Percentiles rank a stretch among this genome's conserved stretches.
Evolutionary conservation across 2,329 filamentous ascomycete genomes (phyloP).

Genomic region (Ophiocordyceps camponoti-rufipedis): DNA sequence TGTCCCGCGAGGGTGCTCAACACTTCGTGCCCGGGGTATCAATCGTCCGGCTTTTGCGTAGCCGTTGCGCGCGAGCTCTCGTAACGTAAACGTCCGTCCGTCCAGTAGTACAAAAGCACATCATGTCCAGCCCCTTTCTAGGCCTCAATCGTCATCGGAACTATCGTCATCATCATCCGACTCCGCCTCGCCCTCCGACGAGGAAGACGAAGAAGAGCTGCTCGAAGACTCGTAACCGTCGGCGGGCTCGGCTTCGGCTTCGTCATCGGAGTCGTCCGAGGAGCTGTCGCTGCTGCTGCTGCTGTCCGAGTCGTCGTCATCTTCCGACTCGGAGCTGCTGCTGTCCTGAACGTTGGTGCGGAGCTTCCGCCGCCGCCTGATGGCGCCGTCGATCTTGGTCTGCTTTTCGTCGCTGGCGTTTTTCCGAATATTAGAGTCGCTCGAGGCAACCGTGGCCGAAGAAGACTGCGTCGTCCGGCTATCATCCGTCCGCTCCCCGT

Average conservation of each 20-base stretch:
- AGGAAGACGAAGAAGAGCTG: slow-evolving; percentile 23
- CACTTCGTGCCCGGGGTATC: slow-evolving; percentile 2
- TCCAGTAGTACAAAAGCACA: neutral
- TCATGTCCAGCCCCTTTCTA: neutral
- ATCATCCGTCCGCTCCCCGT: slow-evolving; percentile 22
- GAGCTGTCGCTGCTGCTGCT: slow-evolving; percentile 15
- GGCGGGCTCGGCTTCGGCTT: slow-evolving; percentile 4
- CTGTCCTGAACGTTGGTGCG: slow-evolving; percentile 26
- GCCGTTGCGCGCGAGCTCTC: neutral
- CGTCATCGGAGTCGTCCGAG: slow-evolving; percentile 18
- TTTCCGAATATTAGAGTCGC: slow-evolving; percentile 9
- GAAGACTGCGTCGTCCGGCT: slow-evolving; percentile 13
- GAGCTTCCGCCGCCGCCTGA: slow-evolving; percentile 33
- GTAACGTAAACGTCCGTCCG: slow-evolving; percentile 1
- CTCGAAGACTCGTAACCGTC: slow-evolving; percentile 17
- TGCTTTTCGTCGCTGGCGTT: slow-evolving; percentile 17
- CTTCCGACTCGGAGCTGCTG: slow-evolving; percentile 15
- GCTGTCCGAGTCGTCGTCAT: slow-evolving; percentile 9
- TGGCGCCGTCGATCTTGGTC: slow-evolving; percentile 25
- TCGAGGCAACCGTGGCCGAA: slow-evolving; percentile 11
- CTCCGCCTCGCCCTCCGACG: slow-evolving; percentile 16
- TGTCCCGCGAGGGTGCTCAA: slow-evolving; percentile 2
- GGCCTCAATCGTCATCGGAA: neutral
- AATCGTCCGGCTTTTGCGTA: slow-evolving; percentile 2
- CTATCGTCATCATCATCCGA: slow-evolving; percentile 11